Conservation (phyloP, 371 early-diverging fungal species). For the Saksenaea oblongispora region DNA sequence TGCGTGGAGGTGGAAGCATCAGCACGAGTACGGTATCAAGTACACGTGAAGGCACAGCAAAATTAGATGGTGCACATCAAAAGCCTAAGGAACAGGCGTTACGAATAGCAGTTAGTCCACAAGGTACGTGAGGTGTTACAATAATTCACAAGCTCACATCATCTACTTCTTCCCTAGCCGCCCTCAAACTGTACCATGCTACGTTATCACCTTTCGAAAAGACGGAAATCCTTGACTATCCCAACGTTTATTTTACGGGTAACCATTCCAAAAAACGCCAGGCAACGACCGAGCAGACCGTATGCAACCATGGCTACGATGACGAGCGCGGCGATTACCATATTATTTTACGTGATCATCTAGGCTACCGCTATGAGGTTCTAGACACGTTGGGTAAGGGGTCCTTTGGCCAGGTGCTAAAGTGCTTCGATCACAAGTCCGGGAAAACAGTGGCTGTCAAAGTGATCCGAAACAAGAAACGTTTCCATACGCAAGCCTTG, state of each 20-base stretch:
- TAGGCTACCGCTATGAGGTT: conserved; percentile 84
- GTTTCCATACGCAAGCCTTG: conserved; percentile 86
- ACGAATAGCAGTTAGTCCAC: conserved; percentile 46
- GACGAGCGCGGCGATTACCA: conserved; percentile 85
- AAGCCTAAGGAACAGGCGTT: conserved; percentile 15
- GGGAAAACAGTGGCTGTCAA: conserved; percentile 85
- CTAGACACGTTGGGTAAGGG: conserved; percentile 85
- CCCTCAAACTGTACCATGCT: conserved; percentile 61
- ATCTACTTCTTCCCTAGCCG: conserved; percentile 29
- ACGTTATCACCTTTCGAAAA: conserved; percentile 80
- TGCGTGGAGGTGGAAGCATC: conserved; percentile 23
- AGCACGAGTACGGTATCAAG: conserved; percentile 12
- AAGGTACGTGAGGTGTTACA: conserved; percentile 18
- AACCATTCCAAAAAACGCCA: conserved; percentile 62
- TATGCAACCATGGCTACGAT: conserved; percentile 77
- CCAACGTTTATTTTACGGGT: conserved; percentile 86
- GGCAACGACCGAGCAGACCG: conserved; percentile 43
- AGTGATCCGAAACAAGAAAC: conserved; percentile 85
- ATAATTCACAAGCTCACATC: background rate
- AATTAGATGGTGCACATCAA: background rate
- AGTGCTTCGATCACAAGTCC: conserved; percentile 77
- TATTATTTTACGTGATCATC: conserved; percentile 74
- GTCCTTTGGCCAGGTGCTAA: conserved; percentile 90
- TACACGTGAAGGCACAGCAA: conserved; percentile 13
- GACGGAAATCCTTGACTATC: conserved; percentile 78